Conservation (phyloP, 2,329 filamentous ascomycete genomes). For the Alternaria brassicae region DNA sequence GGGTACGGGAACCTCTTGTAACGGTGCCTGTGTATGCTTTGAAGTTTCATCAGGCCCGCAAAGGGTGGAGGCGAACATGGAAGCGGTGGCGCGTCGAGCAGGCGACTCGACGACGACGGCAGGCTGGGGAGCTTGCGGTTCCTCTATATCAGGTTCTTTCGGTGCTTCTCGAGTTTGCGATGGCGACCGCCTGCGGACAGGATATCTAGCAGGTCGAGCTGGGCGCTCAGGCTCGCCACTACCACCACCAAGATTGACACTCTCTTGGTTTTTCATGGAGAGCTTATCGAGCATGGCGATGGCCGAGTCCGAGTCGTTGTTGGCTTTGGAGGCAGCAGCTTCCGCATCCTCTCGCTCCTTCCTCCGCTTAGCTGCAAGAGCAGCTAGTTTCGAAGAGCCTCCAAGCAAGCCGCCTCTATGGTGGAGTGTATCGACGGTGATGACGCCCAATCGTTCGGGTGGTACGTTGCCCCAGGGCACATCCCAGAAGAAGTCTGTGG, state of each 20-base stretch:
- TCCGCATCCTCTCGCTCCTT: conserved; percentile 76
- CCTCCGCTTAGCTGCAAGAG: conserved; percentile 83
- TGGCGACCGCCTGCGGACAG: conserved; percentile 37
- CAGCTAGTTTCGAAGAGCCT: conserved; percentile 86
- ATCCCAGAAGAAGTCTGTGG: conserved; percentile 74
- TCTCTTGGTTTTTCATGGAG: conserved; percentile 37
- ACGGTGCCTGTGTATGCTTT: neutral
- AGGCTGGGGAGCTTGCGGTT: conserved; percentile 27
- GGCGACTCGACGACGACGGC: conserved; percentile 35
- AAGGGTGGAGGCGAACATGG: conserved; percentile 59
- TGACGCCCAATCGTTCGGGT: conserved; percentile 65
- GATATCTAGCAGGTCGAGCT: conserved; percentile 30
- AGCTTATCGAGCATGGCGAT: conserved; percentile 56
- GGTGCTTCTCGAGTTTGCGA: conserved; percentile 34
- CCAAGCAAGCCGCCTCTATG: conserved; percentile 76
- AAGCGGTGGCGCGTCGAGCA: conserved; percentile 57
- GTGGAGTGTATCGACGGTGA: conserved; percentile 67
- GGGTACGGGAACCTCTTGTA: conserved; percentile 47
- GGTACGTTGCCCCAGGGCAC: conserved; percentile 85
- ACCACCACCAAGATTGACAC: neutral
- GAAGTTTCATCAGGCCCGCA: conserved; percentile 45
- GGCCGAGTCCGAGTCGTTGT: conserved; percentile 41
- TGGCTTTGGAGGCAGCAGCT: conserved; percentile 26
- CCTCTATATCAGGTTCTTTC: conserved; percentile 17
- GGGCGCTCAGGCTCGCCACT: conserved; percentile 11